These are phyloP conservation scores for Coprinopsis strossmayeri DNA, from an alignment of 768 basidiomycete species.

Conservation along the genomic window DNA sequence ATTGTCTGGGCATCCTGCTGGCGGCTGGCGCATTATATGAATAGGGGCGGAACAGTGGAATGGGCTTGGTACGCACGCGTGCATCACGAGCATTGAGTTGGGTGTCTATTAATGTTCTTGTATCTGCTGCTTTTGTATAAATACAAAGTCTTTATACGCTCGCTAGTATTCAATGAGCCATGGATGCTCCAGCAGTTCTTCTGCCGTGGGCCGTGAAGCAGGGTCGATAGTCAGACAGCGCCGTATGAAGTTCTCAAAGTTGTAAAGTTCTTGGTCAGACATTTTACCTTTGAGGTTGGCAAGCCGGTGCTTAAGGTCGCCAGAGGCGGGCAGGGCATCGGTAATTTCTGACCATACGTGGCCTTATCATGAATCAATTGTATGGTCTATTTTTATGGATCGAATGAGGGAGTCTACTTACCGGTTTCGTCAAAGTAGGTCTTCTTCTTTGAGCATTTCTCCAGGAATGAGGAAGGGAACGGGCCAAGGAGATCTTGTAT, in stretches of 20 bases:
- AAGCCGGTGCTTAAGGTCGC: not conserved
- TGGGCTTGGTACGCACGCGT: no score
- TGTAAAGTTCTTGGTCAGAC: constrained; percentile 9
- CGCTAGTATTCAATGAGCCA: constrained; percentile 13
- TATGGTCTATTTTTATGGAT: not conserved
- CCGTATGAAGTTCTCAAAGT: constrained; percentile 13
- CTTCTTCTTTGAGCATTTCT: constrained; percentile 11
- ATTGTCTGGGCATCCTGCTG: no score
- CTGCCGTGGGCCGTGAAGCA: constrained; percentile 13
- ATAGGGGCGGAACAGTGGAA: no score
- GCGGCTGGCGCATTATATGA: no score
- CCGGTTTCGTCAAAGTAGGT: constrained; percentile 16
- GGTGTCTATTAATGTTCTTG: no score
- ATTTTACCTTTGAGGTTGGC: not conserved
- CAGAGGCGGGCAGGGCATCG: not conserved
- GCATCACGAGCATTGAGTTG: no score
- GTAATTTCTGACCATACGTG: not conserved
- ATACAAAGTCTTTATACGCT: no score
- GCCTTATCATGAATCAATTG: not conserved
- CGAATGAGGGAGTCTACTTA: not conserved
- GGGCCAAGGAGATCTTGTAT: constrained; percentile 16
- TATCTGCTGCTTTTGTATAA: no score
- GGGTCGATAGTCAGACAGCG: constrained; percentile 16
- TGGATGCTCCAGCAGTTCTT: constrained; percentile 13
- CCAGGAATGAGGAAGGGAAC: constrained; percentile 15